Conservation (phyloP, 805 yeast species). For the Cyberlindnera petersonii region DNA sequence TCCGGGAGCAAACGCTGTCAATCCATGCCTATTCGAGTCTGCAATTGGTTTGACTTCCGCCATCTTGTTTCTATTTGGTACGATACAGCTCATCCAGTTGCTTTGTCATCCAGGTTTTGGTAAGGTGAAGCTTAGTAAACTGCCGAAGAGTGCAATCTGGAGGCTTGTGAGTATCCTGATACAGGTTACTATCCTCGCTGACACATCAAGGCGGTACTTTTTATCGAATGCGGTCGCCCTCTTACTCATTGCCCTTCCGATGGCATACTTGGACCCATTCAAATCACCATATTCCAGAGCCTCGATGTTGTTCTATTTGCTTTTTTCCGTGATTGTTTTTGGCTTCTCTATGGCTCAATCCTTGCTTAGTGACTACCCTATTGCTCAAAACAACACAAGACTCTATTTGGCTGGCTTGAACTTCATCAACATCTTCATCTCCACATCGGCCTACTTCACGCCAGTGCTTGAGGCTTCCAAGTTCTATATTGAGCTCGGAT, state of each 20-base stretch:
- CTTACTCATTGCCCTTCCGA: slow-evolving; percentile 34
- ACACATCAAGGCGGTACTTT: slow-evolving; percentile 1
- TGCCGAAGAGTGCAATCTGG: slow-evolving; percentile 15
- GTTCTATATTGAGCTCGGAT: slow-evolving; percentile 35
- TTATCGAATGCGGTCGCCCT: slow-evolving; percentile 18
- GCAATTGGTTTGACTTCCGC: slow-evolving; percentile 10
- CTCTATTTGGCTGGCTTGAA: slow-evolving; percentile 19
- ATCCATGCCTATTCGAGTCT: slow-evolving; percentile 24
- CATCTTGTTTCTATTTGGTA: slow-evolving; percentile 17
- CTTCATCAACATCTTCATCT: slow-evolving; percentile 7
- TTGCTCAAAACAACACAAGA: slow-evolving; percentile 22
- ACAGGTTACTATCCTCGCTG: slow-evolving; percentile 12
- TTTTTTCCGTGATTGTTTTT: slow-evolving; percentile 47
- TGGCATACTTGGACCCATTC: slow-evolving; percentile 42
- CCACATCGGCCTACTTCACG: slow-evolving; percentile 31
- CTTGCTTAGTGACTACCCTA: slow-evolving; percentile 28
- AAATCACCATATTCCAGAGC: slow-evolving; percentile 55
- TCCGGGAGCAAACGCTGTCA: slow-evolving; percentile 26
- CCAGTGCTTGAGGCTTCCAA: slow-evolving; percentile 39
- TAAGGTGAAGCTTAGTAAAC: slow-evolving; percentile 15
- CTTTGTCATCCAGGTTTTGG: slow-evolving; percentile 2
- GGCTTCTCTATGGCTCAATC: slow-evolving; percentile 41
- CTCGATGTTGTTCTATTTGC: slow-evolving; percentile 71
- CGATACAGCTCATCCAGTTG: slow-evolving; percentile 14
- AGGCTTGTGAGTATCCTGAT: slow-evolving; percentile 10